Evolutionary conservation across 805 yeast genomes (phyloP), one percentile per base, ranked within the genome.

Genomic region (Candida dendrica): DNA sequence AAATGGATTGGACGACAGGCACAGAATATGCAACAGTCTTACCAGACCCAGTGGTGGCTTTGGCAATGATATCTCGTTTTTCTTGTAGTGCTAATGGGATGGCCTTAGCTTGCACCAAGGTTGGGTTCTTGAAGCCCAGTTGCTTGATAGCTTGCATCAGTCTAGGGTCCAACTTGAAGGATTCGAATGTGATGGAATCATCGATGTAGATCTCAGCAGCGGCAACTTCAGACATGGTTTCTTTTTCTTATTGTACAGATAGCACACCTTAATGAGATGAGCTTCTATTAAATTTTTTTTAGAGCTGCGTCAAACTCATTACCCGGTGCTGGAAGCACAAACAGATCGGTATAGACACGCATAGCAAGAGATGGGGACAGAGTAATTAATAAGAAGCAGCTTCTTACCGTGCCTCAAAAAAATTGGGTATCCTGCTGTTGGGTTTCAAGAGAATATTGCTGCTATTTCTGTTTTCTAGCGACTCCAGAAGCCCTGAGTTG

Each of bases 1-100:
- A 66, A 34, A 93, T 75, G 34, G 79, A 74, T 60, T 93, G 95
- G 34, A 93, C 61, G 15, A 93, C 81, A 6, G 98, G 98, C 38
- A 91, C 74, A 48, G 83, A 65, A 59, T 91, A 91, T 1, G 97
- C 95, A 10, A 87, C 85, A 0, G 98, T 91, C 63, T 91, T 91
- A 49, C 98, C 98, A 8, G 96, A 84, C 4, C 98, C 98, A 0
- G 98, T 91, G 20, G 87, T 79, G 6, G 98, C 96, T 58, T 85
- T 81, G 32, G 97, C 97, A 37, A 91, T 83, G 48, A 91, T 84
- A 60, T 91, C 97, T 66, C 89, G 82, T 58, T 83, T 85, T 51
- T 91, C 93, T 49, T 87, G 84, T 41, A 93, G 65, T 1, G 98
- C 96, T 39, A 93, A 66, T 35, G 95, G 96, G 45, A 93, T 87